Base-by-base conservation (phyloP, 148 eudicot species). In the Rhododendron williamsianum region DNA sequence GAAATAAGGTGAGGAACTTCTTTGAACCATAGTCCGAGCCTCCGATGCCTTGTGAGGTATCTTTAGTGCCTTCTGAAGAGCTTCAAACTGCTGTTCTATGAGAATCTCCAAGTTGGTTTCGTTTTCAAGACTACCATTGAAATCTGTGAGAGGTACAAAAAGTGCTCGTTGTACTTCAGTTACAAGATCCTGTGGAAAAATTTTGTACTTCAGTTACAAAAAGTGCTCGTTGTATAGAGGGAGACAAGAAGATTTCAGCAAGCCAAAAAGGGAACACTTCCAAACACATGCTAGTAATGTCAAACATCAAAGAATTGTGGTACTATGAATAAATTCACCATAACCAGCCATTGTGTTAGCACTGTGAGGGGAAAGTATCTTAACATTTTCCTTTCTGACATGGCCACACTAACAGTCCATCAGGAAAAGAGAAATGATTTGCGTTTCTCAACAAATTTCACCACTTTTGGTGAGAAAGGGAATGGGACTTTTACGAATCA, bases 1-100 rank as follows among this genome's bases (percentile, higher is more conserved):
- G 93, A 91, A 97, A 97, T 76, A 97, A 89, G 12, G 98, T 90
- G 58, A 95, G 90, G 86, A 97, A 93, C 89, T 90, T 93, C 90
- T 97, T 97, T 6, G 99, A 91, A 90, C 95, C 91, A 90, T 91
- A 5, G 85, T 87, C 16, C 98, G 93, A 81, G 94, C 94, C 89
- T 97, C 99, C 19, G 96, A 87, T 63, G 98, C 92, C 82, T 87
- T 90, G 52, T 91, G 91, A 52, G 98, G 94, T 90, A 97, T 90
- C 91, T 91, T 95, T 36, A 97, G 86, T 49, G 99, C 98, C 89
- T 90, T 93, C 33, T 97, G 97, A 77, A 97, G 88, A 60, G 90
- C 91, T 88, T 94, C 98, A 89, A 97, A 95, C 81, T 97, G 99
- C 83, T 89, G 82, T 35, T 93, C 94, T 81, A 97, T 93, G 49